Conservation (phyloP, 169 alveolate genomes). For the Amoebophrya sp. region DNA sequence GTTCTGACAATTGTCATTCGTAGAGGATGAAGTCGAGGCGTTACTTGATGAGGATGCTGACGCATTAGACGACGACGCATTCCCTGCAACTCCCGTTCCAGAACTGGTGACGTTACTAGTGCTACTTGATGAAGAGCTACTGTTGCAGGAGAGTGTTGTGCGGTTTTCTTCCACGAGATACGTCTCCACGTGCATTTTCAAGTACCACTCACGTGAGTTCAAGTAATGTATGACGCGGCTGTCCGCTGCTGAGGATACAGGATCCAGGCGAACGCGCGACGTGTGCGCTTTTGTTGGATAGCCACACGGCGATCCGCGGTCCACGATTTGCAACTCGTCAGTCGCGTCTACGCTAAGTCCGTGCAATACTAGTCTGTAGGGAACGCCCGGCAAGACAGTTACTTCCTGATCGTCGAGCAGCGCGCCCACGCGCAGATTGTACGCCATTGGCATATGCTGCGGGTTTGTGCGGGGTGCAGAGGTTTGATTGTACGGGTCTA, state of each 20-base stretch:
- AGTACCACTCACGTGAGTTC: neutral
- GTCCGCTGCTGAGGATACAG: neutral
- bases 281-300: neutral
- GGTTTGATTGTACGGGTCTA: neutral
- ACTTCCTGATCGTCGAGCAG: constrained; percentile 3
- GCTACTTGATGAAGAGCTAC: no score
- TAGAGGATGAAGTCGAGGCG: neutral
- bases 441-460: neutral
- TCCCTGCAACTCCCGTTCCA: neutral
- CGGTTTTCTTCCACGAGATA: neutral
- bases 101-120: no score
- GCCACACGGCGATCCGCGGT: neutral
- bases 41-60: no score
- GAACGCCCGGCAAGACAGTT: neutral
- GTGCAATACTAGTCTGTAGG: neutral
- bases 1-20: neutral
- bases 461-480: neutral
- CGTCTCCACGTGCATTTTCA: constrained; percentile 21
- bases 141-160: neutral
- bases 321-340: constrained; percentile 16
- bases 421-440: neutral
- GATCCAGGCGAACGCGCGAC: neutral
- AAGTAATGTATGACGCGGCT: neutral
- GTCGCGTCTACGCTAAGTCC: neutral
- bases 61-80: constrained; percentile 3